Conservation (phyloP, 768 basidiomycete species). For the Rhodosporidiobolus sp. region DNA sequence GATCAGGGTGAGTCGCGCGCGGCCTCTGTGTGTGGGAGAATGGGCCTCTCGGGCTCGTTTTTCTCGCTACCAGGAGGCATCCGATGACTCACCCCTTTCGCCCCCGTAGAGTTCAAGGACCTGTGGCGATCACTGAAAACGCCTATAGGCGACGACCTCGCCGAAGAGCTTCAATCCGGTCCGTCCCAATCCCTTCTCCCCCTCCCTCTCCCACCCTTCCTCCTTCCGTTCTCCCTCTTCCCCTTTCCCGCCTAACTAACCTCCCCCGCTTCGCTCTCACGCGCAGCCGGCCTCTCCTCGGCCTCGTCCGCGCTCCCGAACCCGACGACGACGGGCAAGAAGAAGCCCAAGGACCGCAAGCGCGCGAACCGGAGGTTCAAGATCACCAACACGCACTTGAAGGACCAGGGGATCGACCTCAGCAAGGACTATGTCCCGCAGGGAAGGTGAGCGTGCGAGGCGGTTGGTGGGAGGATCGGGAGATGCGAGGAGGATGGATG, state of each 20-base stretch:
- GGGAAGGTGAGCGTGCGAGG: background rate
- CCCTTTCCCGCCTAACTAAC: too few species aligned
- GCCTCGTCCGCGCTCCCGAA: slow-evolving; percentile 54
- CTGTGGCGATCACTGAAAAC: slow-evolving; percentile 81
- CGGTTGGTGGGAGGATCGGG: too few species aligned
- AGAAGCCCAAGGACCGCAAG: slow-evolving; percentile 72
- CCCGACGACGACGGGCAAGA: slow-evolving; percentile 56
- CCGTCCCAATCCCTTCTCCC: slow-evolving; percentile 26
- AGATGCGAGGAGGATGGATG: background rate
- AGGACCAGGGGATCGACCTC: slow-evolving; percentile 73
- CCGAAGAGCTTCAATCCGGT: slow-evolving; percentile 74
- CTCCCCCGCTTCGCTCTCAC: too few species aligned
- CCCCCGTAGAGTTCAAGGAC: slow-evolving; percentile 69
- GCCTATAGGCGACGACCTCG: slow-evolving; percentile 78
- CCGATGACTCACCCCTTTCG: background rate
- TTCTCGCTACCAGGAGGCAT: background rate
- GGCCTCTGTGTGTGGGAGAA: background rate
- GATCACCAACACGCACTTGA: slow-evolving; percentile 84
- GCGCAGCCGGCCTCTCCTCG: slow-evolving; percentile 72
- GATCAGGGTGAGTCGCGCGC: slow-evolving; percentile 64
- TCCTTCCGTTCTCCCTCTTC: slow-evolving; percentile 1
- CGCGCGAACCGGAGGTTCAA: slow-evolving; percentile 70
- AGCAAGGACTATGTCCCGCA: slow-evolving; percentile 61
- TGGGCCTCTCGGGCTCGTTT: background rate
- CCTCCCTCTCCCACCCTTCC: background rate